These are phyloP conservation scores for Nicotiana benthamiana DNA, from an alignment of 257 asterid species.

Conservation along the genomic window DNA sequence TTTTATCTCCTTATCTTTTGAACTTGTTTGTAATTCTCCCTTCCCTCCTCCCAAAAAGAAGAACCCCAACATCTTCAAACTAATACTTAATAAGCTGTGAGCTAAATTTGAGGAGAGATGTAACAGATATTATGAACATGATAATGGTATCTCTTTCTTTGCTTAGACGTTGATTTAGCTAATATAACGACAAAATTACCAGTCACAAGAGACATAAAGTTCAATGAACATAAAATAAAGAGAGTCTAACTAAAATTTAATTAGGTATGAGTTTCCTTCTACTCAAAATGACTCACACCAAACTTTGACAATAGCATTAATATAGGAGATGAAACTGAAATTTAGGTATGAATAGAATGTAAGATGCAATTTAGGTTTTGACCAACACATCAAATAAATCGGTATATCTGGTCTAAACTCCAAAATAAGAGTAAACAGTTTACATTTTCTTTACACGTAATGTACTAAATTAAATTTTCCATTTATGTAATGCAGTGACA, in stretches of 20 bases:
- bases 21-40: too few relatives aligned
- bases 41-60: too few relatives aligned
- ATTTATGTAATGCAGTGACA: too few relatives aligned
- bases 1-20: too few relatives aligned
- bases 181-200: neutral
- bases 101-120: neutral
- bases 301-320: neutral
- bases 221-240: neutral
- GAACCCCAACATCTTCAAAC: too few relatives aligned
- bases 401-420: neutral
- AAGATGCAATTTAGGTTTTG: neutral
- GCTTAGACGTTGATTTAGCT: neutral
- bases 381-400: neutral
- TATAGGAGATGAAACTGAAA: neutral
- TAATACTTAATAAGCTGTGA: neutral
- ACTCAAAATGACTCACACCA: neutral
- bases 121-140: neutral
- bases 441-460: neutral
- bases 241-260: neutral
- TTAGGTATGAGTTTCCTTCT: neutral
- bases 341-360: neutral
- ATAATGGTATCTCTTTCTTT: neutral
- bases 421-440: neutral
- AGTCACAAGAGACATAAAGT: neutral
- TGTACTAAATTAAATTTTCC: neutral